phyloP scores from a whole-genome alignment of 371 early-diverging fungal species.

The Dinochytrium kinnereticum region DNA sequence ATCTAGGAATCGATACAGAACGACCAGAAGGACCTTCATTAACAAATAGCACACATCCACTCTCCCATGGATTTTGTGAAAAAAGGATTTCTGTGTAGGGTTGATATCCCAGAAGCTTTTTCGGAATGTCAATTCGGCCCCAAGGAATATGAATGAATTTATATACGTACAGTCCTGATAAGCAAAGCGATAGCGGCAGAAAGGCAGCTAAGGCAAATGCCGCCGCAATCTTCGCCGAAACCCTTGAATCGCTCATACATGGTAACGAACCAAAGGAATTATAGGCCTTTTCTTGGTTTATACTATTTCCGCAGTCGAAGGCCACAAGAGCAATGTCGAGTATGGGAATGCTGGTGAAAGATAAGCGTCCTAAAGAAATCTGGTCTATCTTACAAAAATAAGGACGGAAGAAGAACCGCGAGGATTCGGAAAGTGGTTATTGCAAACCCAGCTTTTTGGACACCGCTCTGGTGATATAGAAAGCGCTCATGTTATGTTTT shows the following conservation, averaged over 20 bases:
- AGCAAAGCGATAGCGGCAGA: neutral
- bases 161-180: neutral
- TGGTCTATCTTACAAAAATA: slow-evolving; percentile 4
- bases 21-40: neutral
- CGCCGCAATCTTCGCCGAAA: neutral
- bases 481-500: neutral
- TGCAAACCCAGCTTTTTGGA: neutral
- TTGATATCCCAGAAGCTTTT: neutral
- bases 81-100: neutral
- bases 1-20: neutral
- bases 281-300: no score
- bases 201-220: neutral
- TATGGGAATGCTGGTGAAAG: neutral
- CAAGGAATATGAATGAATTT: neutral
- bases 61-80: neutral
- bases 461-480: neutral
- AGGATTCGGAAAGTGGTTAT: neutral
- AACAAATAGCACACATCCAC: slow-evolving; percentile 6
- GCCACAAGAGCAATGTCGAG: neutral
- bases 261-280: neutral
- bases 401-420: neutral
- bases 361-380: neutral
- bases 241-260: neutral
- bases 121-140: no score
- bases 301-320: neutral